Evolutionary conservation across 306 rosid genomes (phyloP).

Genomic region (Fragaria vesca): DNA sequence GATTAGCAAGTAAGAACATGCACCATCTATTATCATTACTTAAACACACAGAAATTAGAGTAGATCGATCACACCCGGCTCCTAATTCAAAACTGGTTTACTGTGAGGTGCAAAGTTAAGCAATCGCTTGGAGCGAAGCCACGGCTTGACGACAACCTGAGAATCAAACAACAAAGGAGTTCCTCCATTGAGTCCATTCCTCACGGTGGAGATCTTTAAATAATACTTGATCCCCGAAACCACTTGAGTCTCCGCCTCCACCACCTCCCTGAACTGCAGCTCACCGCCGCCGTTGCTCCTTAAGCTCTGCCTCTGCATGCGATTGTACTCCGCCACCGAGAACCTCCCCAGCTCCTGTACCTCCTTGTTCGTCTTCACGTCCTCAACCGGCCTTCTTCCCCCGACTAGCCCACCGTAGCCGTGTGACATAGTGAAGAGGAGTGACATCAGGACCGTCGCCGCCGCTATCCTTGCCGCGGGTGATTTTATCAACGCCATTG

Average conservation of each 20-base stretch:
- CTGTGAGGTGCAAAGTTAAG: constrained; percentile 49
- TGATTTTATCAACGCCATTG: constrained; percentile 33
- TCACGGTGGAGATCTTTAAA: constrained; percentile 40
- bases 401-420: constrained; percentile 44
- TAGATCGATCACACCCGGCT: not conserved
- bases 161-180: constrained; percentile 41
- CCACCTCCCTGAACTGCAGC: constrained; percentile 55
- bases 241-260: constrained; percentile 75
- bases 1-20: not conserved
- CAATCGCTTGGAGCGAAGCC: constrained; percentile 51
- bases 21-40: not conserved
- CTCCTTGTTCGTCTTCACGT: constrained; percentile 58
- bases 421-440: constrained; percentile 22
- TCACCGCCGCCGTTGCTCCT: constrained; percentile 11
- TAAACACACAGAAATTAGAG: not conserved
- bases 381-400: constrained; percentile 37
- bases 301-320: constrained; percentile 5
- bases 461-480: constrained; percentile 20
- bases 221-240: constrained; percentile 71
- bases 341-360: constrained; percentile 74
- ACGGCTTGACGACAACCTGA: constrained; percentile 66
- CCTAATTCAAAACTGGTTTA: not conserved
- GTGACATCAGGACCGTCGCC: constrained; percentile 12
- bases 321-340: constrained; percentile 72
- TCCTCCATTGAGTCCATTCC: constrained; percentile 40